Evolutionary conservation across 495 filamentous ascomycete genomes (phyloP), one percentile per base, ranked within the genome.

Genomic region (Tuber calosporum): DNA sequence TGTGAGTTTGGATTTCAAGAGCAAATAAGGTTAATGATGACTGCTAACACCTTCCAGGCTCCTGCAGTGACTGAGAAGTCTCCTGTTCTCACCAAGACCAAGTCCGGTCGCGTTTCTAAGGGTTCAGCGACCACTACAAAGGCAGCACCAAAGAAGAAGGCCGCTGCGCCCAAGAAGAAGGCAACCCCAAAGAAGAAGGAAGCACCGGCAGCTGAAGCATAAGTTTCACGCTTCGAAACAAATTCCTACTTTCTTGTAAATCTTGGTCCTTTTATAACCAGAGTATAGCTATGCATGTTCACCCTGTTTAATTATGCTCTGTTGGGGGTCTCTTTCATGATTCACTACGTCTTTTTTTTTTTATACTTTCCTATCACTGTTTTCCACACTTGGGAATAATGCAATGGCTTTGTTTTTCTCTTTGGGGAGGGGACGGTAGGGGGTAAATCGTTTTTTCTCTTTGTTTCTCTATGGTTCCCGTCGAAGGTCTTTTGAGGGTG

Each of bases 101-200:
- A 97, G 88, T 91, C 93, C 34, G 93, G 94, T 26, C 90, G 93
- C 73, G 90, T 96, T 75, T 89, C 92, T 67, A 97, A 97, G 90
- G 81, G 83, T 8, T 69, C 86, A 40, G 87, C 88, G 26, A 86
- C 87, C 43, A 83, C 87, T 36, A 89, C 91, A 82, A 87, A 87
- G 77, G 83, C 87, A 13, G 83, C 85, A 0, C 82, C 88, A 13
- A 87, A 87, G 85, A 94, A 93, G 87, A 88, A 87, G 84, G 83
- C 82, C n/a, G 81, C 88, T 75, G 82, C 87, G 17, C 82, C 87
- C 34, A 89, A 88, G 86, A 89, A 90, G 84, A 88, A 88, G 70
- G 84, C 88, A 41, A 82, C 87, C 69, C 71, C 82, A 38, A 84
- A 82, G 78, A 83, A 84, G 75, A 76, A 79, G 37, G 78, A 82